Percentiles rank a stretch among this genome's conserved stretches.
Conservation (phyloP, 139 green algal genomes). For the Tetratostichococcus sp. region DNA sequence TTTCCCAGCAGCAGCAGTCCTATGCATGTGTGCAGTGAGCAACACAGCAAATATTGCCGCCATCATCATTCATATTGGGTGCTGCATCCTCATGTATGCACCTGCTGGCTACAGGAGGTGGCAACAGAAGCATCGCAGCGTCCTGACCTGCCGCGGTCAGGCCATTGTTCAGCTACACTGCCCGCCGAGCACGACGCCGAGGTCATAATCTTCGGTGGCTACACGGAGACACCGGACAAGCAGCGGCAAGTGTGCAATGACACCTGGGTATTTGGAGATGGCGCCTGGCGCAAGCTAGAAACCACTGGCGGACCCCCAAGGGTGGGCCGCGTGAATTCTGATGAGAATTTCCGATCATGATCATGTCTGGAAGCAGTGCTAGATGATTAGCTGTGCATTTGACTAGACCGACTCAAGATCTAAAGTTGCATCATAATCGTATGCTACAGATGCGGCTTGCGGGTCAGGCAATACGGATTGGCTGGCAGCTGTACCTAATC, state of each 20-base stretch:
- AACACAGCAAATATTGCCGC: too few relatives aligned
- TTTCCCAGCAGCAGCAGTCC: too few relatives aligned
- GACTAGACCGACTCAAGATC: too few relatives aligned
- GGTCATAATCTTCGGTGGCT: conserved; percentile 34
- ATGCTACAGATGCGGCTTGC: conserved; percentile 20
- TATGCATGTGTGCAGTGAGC: too few relatives aligned
- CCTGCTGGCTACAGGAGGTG: conserved; percentile 6
- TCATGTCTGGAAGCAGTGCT: too few relatives aligned
- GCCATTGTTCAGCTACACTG: conserved; percentile 11
- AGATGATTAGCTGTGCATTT: too few relatives aligned
- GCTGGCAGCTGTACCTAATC: conserved; percentile 31
- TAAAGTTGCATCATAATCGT: too few relatives aligned
- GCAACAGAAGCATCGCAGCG: background rate
- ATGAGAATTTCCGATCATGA: too few relatives aligned
- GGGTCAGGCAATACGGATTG: conserved; percentile 16
- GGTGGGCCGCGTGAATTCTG: background rate
- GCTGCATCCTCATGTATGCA: too few relatives aligned
- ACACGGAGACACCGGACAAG: conserved; percentile 26
- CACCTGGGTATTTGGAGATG: conserved; percentile 15
- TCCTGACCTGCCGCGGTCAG: conserved; percentile 15
- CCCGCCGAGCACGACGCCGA: conserved; percentile 1
- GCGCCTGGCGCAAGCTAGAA: background rate
- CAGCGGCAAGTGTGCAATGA: conserved; percentile 23
- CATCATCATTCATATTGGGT: too few relatives aligned
- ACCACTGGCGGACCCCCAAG: background rate